Evolutionary conservation across 768 basidiomycete species (phyloP), one percentile per base, ranked within the genome.

Genomic region (Suillus brevipes): DNA sequence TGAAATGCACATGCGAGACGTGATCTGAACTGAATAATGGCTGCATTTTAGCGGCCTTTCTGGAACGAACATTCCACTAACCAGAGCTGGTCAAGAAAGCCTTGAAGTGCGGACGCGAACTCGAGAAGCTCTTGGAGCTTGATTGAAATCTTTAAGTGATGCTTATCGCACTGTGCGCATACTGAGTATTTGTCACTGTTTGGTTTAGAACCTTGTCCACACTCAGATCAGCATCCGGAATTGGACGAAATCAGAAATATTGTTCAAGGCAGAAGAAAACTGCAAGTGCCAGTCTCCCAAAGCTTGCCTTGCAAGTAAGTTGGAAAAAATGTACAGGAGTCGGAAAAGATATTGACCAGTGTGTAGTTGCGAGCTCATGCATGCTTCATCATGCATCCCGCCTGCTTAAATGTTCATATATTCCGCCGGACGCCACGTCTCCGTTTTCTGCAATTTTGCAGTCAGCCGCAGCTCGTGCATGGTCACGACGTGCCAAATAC

Each of bases 391-490:
- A 80, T 82, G 81, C 73, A 58, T 38, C 72, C 57, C 73, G 72
- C 64, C 69, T 74, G 64, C 69, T 70, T 67, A 67, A 61, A 58
- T 36, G 47, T 43, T 49, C 37, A 56, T 37, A 42, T 65, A 47
- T 63, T 34, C 61, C 53, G 61, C 67, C 69, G 62, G 47, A 56
- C 61, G 9, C 61, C 37, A 23, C 64, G 16, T 53, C 65, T 45
- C 42, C 38, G 43, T 82, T 85, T 67, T 72, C 75, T 36, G 74
- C 78, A 57, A 75, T 81, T 55, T 77, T 85, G 5, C 83, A 83
- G 63, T 77, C 77, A 45, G 85, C 84, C 63, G 85, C 85, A 23
- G 78, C 78, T 67, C 81, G 80, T 59, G 85, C 85, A 56, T 87
- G 83, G 79, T 68, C 73, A 34, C 77, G 78, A 62, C 73, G 66